Evolutionary conservation across 495 filamentous ascomycete species (phyloP).

Genomic region (Cudoniella acicularis): DNA sequence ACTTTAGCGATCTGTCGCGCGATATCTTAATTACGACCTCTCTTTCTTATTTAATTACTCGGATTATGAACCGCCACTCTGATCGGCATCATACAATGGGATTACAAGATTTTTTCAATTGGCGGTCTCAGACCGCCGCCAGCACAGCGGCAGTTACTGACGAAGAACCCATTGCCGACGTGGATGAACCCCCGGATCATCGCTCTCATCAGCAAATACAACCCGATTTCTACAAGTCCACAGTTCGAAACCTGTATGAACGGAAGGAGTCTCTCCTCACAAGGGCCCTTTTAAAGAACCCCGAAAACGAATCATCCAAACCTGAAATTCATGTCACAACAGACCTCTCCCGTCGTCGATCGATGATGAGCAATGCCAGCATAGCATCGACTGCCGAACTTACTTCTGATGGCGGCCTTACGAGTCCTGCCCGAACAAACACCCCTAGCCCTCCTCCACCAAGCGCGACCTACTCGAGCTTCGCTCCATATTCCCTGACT

Average conservation of each 20-base stretch:
- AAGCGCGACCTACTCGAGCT: conserved; percentile 25
- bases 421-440: conserved; percentile 83
- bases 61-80: conserved; percentile 13
- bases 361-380: conserved; percentile 74
- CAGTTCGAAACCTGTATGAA: conserved; percentile 35
- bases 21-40: neutral
- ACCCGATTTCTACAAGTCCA: conserved; percentile 39
- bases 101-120: conserved; percentile 20
- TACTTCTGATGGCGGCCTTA: conserved; percentile 86
- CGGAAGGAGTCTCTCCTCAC: conserved; percentile 75
- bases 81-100: conserved; percentile 18
- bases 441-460: conserved; percentile 83
- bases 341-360: conserved; percentile 52
- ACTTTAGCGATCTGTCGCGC: neutral
- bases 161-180: conserved; percentile 46
- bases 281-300: conserved; percentile 65
- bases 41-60: conserved; percentile 2
- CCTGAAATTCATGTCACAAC: conserved; percentile 32
- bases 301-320: conserved; percentile 44
- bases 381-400: conserved; percentile 78
- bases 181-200: conserved; percentile 48
- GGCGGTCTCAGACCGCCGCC: conserved; percentile 18
- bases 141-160: conserved; percentile 23
- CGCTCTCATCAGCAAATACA: conserved; percentile 25
- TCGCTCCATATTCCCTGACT: conserved; percentile 21